A percentile compares a stretch with the other conserved stretches of the same genome.
Conservation (phyloP, 2,329 filamentous ascomycete genomes). For the Pyricularia sp. region DNA sequence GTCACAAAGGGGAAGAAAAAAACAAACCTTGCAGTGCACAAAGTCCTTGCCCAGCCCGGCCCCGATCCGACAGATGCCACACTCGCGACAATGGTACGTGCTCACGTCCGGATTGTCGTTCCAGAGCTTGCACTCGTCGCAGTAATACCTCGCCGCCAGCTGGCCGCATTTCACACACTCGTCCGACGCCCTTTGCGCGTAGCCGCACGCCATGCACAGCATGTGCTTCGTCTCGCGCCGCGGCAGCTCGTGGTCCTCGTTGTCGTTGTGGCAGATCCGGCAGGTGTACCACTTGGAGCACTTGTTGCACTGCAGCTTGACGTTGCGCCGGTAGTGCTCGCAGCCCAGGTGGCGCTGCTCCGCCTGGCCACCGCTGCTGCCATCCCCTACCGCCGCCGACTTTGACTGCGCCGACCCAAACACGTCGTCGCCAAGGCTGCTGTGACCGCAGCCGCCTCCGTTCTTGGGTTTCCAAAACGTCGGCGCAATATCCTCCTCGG, state of each 20-base stretch:
- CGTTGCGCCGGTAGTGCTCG: conserved; percentile 87
- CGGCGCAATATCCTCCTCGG: conserved; percentile 53
- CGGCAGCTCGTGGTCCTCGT: conserved; percentile 69
- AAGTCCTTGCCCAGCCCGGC: conserved; percentile 93
- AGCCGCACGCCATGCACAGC: conserved; percentile 93
- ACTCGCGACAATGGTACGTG: conserved; percentile 94
- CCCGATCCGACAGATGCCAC: conserved; percentile 87
- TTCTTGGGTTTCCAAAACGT: conserved; percentile 41
- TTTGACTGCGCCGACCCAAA: neutral
- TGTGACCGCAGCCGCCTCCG: conserved; percentile 18
- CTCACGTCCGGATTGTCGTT: conserved; percentile 84
- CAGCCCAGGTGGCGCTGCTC: conserved; percentile 58
- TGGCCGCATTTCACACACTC: conserved; percentile 69
- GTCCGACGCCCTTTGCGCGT: conserved; percentile 73
- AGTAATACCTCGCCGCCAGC: conserved; percentile 82
- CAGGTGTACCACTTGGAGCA: conserved; percentile 93
- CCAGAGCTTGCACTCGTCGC: conserved; percentile 91
- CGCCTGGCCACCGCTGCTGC: conserved; percentile 17
- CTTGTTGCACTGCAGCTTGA: conserved; percentile 87
- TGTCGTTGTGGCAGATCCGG: conserved; percentile 83
- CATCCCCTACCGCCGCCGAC: neutral
- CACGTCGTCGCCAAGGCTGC: neutral
- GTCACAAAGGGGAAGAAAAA: neutral
- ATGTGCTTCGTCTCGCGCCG: conserved; percentile 84
- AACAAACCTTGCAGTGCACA: conserved; percentile 85